Evolutionary conservation across 257 asterid genomes (phyloP), one percentile per base, ranked within the genome.

Genomic region (Petunia axillaris): DNA sequence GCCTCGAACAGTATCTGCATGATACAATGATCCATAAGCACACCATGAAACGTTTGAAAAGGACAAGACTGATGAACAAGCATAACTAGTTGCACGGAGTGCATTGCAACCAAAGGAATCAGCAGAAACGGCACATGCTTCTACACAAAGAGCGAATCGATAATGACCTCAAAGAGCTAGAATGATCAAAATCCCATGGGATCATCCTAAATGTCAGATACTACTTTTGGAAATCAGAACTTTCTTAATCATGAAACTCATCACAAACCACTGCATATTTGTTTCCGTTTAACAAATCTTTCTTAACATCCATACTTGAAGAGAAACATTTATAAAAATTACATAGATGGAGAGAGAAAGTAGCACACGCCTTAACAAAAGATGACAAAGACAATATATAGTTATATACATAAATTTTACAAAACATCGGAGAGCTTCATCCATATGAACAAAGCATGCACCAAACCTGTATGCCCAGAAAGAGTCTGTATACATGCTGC

Each of bases 1-100:
- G 63, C 97, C 96, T 74, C 99, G 93, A 83, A 96, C 98, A 2
- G 99, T 92, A 87, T 96, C 99, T 96, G 92, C 83, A 87, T 46
- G 85, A 79, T 60, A 46, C 77, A 38, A 75, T 38, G 41, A 55
- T 4, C 55, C 14, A 11, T 64, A 35, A 73, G 38, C 16, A 46
- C 9, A 64, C 43, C 60, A 50, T 73, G 44, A 36, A 73, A 36
- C 7, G 4, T 73, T 73, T 73, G 62, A 50, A 11, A 70, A 46
- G 35, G 77, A 48, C 16, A 2, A 48, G 40, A 50, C 77, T 6
- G 60, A 11, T 44, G 50, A 71, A 48, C 25, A 35, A 71, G 77
- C 35, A 48, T 11, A 48, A 16, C 5, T 43, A 71, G 44, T 50
- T 11, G 77, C 77, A 35, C 11, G 44, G 58, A 48, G 62, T 48